These are phyloP conservation scores for Camelina laxa DNA, from an alignment of 345 rosid species.

Conservation along the genomic window DNA sequence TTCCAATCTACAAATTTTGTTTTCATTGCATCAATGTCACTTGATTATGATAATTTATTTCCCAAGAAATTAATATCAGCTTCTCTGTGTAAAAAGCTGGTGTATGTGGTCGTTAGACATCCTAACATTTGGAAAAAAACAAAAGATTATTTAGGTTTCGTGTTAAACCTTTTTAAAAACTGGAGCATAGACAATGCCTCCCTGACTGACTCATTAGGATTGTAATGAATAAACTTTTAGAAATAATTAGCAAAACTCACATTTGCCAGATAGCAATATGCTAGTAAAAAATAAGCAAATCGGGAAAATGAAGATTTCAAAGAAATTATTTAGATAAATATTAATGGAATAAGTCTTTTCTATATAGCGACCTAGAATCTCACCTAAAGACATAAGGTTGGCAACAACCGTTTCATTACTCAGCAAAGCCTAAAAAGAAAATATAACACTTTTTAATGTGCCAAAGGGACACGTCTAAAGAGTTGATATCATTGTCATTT, in stretches of 20 bases:
- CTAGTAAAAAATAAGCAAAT: constrained; percentile 17
- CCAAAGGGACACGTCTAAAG: constrained; percentile 33
- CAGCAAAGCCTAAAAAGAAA: constrained; percentile 34
- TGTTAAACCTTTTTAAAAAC: not conserved
- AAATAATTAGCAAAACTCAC: constrained; percentile 1
- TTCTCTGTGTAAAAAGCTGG: not conserved
- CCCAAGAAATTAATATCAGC: not conserved
- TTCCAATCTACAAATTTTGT: constrained; percentile 22
- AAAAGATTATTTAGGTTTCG: not conserved
- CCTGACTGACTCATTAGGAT: not conserved
- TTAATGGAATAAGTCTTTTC: not conserved
- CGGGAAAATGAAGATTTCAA: constrained; percentile 7
- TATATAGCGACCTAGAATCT: constrained; percentile 26
- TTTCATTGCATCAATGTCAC: constrained; percentile 24
- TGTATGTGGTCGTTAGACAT: not conserved
- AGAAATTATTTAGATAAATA: not conserved
- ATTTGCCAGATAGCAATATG: constrained; percentile 11
- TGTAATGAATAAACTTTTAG: not conserved
- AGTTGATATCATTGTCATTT: constrained; percentile 31
- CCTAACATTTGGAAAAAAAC: not conserved
- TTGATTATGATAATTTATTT: constrained; percentile 18
- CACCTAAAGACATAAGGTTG: constrained; percentile 34
- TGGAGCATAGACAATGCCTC: not conserved
- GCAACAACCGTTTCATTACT: constrained; percentile 32
- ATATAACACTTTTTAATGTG: constrained; percentile 5